These are phyloP conservation scores for Solanum etuberosum DNA, from an alignment of 257 asterid species.

Conservation along the genomic window DNA sequence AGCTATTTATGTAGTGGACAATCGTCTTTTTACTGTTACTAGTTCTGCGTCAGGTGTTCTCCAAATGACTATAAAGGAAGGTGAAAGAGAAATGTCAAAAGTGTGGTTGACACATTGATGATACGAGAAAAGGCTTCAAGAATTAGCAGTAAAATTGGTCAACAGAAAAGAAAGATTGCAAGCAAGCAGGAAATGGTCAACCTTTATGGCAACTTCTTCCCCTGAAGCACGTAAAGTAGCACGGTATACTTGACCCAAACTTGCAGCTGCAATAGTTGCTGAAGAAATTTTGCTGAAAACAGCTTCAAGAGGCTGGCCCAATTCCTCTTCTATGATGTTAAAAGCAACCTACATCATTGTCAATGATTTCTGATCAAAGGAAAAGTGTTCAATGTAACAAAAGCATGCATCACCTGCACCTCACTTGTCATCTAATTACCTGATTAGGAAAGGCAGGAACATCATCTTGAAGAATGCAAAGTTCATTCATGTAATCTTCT, in stretches of 20 bases:
- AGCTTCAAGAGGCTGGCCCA: constrained; percentile 97
- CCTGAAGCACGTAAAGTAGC: constrained; percentile 90
- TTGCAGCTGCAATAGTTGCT: constrained; percentile 94
- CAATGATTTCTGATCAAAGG: constrained; percentile 31
- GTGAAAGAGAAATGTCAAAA: background rate
- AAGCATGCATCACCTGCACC: constrained; percentile 9
- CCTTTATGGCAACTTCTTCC: constrained; percentile 99
- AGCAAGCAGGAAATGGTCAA: constrained; percentile 3
- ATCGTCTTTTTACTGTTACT: background rate
- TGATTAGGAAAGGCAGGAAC: constrained; percentile 96
- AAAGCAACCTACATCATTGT: constrained; percentile 90
- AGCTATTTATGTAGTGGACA: background rate
- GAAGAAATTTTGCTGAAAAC: constrained; percentile 92
- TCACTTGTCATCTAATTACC: constrained; percentile 38
- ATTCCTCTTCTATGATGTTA: constrained; percentile 91
- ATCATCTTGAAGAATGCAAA: constrained; percentile 98
- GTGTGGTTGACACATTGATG: background rate
- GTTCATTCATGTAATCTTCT: constrained; percentile 99
- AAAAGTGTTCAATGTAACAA: constrained; percentile 8
- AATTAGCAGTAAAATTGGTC: constrained; percentile 1
- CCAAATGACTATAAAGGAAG: background rate
- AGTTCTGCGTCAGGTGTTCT: background rate
- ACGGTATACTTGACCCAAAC: constrained; percentile 99
- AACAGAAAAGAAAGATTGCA: background rate
- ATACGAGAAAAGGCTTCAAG: constrained; percentile 1